A percentile compares a stretch with the other conserved stretches of the same genome.
Evolutionary conservation across 345 rosid species (phyloP).

Genomic region (Trapa incisa): DNA sequence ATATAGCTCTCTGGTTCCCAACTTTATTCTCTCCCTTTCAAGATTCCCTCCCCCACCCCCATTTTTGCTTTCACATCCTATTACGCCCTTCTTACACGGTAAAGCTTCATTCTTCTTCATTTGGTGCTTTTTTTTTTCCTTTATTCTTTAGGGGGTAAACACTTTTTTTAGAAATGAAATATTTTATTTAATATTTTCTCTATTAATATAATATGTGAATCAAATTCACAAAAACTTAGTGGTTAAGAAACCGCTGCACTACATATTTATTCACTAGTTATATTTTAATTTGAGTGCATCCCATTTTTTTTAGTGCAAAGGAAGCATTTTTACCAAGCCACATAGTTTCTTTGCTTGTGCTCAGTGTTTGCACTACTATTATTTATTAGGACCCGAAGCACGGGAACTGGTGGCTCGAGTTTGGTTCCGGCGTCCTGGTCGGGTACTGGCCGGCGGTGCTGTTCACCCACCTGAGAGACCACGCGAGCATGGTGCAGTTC

Average conservation of each 20-base stretch:
- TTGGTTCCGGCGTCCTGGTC: conserved; percentile 75
- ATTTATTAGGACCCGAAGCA: conserved; percentile 81
- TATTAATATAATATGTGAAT: no score
- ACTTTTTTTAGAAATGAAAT: no score
- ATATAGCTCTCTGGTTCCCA: conserved; percentile 3
- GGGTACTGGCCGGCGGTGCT: conserved; percentile 90
- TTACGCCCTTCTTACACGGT: conserved; percentile 7
- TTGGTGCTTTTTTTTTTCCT: not conserved
- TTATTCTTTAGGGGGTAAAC: not conserved
- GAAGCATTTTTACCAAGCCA: conserved; percentile 6
- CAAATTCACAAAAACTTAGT: no score
- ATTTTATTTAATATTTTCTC: no score
- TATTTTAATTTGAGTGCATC: not conserved
- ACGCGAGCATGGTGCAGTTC: conserved; percentile 90
- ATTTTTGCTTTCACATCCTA: conserved; percentile 27
- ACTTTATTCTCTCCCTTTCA: not conserved
- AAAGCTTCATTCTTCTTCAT: not conserved
- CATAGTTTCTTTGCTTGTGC: not conserved
- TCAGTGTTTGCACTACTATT: not conserved
- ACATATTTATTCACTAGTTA: not conserved
- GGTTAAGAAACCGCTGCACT: no score
- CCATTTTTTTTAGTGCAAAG: conserved; percentile 11
- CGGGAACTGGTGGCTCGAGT: conserved; percentile 98
- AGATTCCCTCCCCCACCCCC: conserved; percentile 1
- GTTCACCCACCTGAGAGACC: conserved; percentile 68